Base-by-base conservation (phyloP, 768 basidiomycete species). In the Xerocomus potaroensis region DNA sequence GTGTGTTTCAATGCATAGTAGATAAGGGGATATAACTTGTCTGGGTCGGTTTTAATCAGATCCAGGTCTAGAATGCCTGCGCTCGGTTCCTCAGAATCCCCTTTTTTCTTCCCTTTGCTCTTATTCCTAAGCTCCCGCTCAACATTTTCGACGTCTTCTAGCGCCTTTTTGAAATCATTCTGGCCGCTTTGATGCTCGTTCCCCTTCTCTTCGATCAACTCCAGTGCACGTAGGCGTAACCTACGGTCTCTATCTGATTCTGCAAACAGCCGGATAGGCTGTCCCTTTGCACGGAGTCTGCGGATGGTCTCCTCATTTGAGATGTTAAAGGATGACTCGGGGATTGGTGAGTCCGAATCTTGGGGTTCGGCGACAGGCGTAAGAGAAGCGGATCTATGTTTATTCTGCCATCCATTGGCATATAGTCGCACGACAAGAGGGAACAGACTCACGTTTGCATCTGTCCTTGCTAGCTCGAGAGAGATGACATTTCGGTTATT, bases 1-100 rank as follows among this genome's bases (percentile, higher is more conserved):
- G 84, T 86, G 51, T 86, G 77, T 74, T 97, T 97, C 48, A 98
- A 71, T 2, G 93, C 91, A 63, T 93, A 92, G 62, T 99, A 99
- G 41, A 99, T 97, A 57, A 97, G 74, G 0, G 96, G 96, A 62
- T 99, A 97, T 23, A 98, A 72, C 67, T 90, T 96, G 72, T 95
- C 90, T 7, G 92, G 89, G 64, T 98, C 91, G 15, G 80, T 81
- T 74, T 92, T 95, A 60, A 97, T 65, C 49, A 97, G 74, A 6
- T 64, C 72, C 23, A 98, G 65, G 65, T 99, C 91, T 38, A 99
- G 70, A 8, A 91, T 67, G 8, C 79, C 82, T 16, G 71, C 69
- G 24, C 59, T 65, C 34, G 72, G 69, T 24, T 75, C 68, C 57
- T 83, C 71, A 42, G 63, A 73, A 1, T 78, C 74, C 8, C 76